These are phyloP conservation scores for Pueraria montana DNA, from an alignment of 306 rosid species.

Conservation along the genomic window DNA sequence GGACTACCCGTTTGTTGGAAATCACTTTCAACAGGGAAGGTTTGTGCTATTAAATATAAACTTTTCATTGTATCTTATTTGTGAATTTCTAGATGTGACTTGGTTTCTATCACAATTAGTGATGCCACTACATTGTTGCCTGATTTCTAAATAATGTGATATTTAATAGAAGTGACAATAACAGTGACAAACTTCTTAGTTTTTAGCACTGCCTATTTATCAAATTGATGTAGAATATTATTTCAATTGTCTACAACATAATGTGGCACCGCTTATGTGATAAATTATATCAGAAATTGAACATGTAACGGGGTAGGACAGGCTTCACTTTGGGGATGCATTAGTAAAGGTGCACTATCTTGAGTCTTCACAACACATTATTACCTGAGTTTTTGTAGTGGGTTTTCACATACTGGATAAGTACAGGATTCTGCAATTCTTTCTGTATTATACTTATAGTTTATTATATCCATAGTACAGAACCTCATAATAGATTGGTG, in stretches of 20 bases:
- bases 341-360: conserved; percentile 23
- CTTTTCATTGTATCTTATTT: conserved; percentile 30
- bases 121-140: conserved; percentile 14
- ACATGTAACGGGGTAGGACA: conserved; percentile 13
- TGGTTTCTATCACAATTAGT: conserved; percentile 40
- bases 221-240: conserved; percentile 16
- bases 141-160: conserved; percentile 18
- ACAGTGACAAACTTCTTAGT: not conserved
- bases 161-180: conserved; percentile 12
- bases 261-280: not conserved
- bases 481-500: conserved; percentile 26
- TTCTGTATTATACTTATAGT: not conserved
- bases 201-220: not conserved
- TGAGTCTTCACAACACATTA: conserved; percentile 7
- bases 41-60: conserved; percentile 54
- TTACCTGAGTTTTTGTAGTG: not conserved
- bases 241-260: conserved; percentile 7
- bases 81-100: conserved; percentile 7
- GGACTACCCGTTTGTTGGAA: conserved; percentile 89
- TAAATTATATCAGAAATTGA: conserved; percentile 20
- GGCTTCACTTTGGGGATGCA: conserved; percentile 2
- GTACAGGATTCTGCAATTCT: conserved; percentile 13
- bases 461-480: conserved; percentile 15
- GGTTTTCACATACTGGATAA: conserved; percentile 5
- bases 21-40: conserved; percentile 99